These are phyloP conservation scores for Tetrahymena elliotti DNA, from an alignment of 73 alveolate species.

Conservation along the genomic window DNA sequence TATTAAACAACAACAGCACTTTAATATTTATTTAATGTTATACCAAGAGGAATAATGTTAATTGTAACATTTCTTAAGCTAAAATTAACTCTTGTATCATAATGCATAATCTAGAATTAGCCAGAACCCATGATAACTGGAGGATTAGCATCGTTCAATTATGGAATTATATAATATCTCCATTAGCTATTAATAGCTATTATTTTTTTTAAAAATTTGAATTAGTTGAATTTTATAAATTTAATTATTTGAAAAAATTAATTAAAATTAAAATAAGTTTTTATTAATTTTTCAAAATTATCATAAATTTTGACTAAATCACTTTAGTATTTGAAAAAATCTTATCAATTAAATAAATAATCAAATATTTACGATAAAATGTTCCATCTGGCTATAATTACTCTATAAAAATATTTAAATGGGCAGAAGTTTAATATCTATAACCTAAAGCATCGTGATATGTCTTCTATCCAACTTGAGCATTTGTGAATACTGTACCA, in stretches of 20 bases:
- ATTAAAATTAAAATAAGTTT: too few species aligned
- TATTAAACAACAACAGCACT: not conserved
- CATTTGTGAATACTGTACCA: not conserved
- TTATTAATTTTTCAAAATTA: too few species aligned
- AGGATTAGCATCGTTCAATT: not conserved
- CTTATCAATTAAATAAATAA: not conserved
- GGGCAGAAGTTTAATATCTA: not conserved
- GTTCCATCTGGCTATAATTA: not conserved
- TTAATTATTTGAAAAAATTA: too few species aligned
- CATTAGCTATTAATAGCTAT: not conserved
- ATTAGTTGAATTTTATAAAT: not conserved
- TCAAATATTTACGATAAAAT: not conserved
- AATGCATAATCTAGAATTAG: not conserved
- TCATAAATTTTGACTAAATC: too few species aligned
- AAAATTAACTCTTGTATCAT: not conserved
- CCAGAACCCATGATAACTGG: not conserved
- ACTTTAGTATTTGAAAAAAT: too few species aligned
- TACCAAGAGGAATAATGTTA: not conserved
- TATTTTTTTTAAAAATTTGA: not conserved
- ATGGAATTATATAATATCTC: not conserved
- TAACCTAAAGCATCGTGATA: not conserved
- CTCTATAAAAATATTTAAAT: not conserved
- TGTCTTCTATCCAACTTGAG: not conserved
- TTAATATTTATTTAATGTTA: not conserved
- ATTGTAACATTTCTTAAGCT: not conserved